Base-by-base conservation (phyloP, 108 stramenopile genomes). In the Licmophora abbreviata region DNA sequence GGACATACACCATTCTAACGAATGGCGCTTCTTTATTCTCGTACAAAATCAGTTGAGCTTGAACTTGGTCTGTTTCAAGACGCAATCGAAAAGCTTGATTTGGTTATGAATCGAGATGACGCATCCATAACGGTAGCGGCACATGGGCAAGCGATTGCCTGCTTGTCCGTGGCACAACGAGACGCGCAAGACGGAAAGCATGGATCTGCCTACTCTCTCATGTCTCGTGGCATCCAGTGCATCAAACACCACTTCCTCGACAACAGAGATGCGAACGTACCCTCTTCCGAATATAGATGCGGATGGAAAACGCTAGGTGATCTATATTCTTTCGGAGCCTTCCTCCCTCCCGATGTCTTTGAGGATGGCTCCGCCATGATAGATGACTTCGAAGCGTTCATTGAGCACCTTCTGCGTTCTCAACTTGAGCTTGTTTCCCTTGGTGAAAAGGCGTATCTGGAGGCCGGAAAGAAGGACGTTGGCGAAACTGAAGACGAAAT, bases 291-390 rank as follows among this genome's bases (percentile, higher is more conserved):
- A 37, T 43, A 41, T 35, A 25, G 26, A 17, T 81, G 77, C 47
- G 62, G 59, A 29, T 34, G 53, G 15, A 87, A 87, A 42, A 72
- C 83, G 0, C 62, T 80, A n/a, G 85, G 85, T 25, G 85, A 87
- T 58, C 44, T 87, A 22, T 74, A 76, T 48, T 74, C 85, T 29
- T 71, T 73, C 47, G 76, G 74, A 51, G 70, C 71, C 25, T 44
- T 48, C 12, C 54, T 87, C 4, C 85, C 85, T 11, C 33, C 62
- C 1, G 59, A 74, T 53, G 61, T 79, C 6, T 81, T 81, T 61
- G 28, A n/a, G 15, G 66, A 63, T 4, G 51, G 52, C 27, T 28
- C 49, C 20, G 11, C 63, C 21, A 51, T 63, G 6, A 67, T 20
- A 11, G 40, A 36, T 32, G 14, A 38, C 24, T 31, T 26, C 6